Conservation (phyloP, 78 protist genomes). For the Dictyostelium brefeldianum region DNA sequence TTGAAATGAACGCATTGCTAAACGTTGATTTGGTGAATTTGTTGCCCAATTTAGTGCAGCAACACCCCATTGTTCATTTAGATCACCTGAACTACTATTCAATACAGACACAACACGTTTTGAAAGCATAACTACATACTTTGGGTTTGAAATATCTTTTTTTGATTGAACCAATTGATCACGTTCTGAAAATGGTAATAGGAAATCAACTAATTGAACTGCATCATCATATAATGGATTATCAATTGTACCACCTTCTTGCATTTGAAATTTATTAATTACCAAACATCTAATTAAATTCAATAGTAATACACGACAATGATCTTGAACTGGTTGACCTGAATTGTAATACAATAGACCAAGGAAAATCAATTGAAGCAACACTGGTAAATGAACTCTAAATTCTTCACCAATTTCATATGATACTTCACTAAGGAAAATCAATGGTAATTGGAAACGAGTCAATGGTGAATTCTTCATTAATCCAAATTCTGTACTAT, state of each 20-base stretch:
- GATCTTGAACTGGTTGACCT: slow-evolving; percentile 83
- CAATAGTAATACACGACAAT: slow-evolving; percentile 64
- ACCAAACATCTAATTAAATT: slow-evolving; percentile 72
- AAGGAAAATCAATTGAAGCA: slow-evolving; percentile 67
- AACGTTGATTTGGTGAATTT: slow-evolving; percentile 43
- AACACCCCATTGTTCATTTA: slow-evolving; percentile 66
- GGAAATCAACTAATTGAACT: slow-evolving; percentile 52
- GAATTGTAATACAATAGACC: slow-evolving; percentile 57
- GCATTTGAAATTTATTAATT: slow-evolving; percentile 57
- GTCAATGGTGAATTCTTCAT: slow-evolving; percentile 46
- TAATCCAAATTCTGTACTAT: slow-evolving; percentile 28
- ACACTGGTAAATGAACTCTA: slow-evolving; percentile 47
- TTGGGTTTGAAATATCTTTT: slow-evolving; percentile 67
- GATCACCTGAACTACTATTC: slow-evolving; percentile 8
- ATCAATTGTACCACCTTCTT: slow-evolving; percentile 37
- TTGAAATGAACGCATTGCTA: slow-evolving; percentile 56
- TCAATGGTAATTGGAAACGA: slow-evolving; percentile 74
- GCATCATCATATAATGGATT: slow-evolving; percentile 61
- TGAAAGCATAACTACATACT: slow-evolving; percentile 62
- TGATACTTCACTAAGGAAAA: slow-evolving; percentile 70
- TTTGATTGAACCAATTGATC: slow-evolving; percentile 16
- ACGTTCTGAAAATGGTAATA: slow-evolving; percentile 34
- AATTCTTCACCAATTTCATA: slow-evolving; percentile 84
- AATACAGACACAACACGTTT: slow-evolving; percentile 57
- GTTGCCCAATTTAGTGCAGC: slow-evolving; percentile 70